A percentile compares a stretch with the other conserved stretches of the same genome.
These are phyloP conservation scores for Zasmidium angulare DNA, from an alignment of 2,329 filamentous ascomycete species.

Conservation along the genomic window DNA sequence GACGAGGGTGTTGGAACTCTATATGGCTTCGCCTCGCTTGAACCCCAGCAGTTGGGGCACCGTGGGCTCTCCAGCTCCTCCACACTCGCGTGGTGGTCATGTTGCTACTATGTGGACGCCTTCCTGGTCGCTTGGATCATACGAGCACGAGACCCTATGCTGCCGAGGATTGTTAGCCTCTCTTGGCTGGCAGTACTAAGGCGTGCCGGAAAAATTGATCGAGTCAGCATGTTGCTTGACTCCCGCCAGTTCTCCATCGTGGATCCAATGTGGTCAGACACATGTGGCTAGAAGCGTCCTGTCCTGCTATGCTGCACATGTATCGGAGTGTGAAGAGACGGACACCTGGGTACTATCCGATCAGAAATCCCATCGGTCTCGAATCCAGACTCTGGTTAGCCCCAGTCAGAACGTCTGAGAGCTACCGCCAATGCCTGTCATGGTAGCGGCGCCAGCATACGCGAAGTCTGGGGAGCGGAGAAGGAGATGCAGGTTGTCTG, in stretches of 20 bases:
- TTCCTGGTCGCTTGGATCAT: neutral
- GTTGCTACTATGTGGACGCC: neutral
- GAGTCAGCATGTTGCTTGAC: neutral
- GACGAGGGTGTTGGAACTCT: conserved; percentile 1
- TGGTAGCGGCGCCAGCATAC: neutral
- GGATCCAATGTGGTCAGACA: neutral
- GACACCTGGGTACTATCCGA: too few relatives aligned
- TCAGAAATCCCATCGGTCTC: too few relatives aligned
- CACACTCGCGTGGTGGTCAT: conserved; percentile 15
- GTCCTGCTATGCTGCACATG: too few relatives aligned
- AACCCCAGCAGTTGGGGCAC: conserved; percentile 4
- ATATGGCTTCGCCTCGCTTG: conserved; percentile 8
- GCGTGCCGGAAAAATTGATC: neutral
- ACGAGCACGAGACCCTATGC: neutral
- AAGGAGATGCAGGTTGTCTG: neutral
- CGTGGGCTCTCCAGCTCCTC: conserved; percentile 15
- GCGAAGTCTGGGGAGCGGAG: neutral
- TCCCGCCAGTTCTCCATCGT: neutral
- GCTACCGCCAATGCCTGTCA: neutral
- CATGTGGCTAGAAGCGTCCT: too few relatives aligned
- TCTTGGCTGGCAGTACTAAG: neutral
- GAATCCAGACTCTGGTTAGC: neutral
- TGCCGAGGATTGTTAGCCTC: neutral
- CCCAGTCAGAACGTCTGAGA: neutral
- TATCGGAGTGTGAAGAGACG: too few relatives aligned